These are phyloP conservation scores for Plantago coronopus DNA, from an alignment of 305 asterid genomes.

Conservation along the genomic window DNA sequence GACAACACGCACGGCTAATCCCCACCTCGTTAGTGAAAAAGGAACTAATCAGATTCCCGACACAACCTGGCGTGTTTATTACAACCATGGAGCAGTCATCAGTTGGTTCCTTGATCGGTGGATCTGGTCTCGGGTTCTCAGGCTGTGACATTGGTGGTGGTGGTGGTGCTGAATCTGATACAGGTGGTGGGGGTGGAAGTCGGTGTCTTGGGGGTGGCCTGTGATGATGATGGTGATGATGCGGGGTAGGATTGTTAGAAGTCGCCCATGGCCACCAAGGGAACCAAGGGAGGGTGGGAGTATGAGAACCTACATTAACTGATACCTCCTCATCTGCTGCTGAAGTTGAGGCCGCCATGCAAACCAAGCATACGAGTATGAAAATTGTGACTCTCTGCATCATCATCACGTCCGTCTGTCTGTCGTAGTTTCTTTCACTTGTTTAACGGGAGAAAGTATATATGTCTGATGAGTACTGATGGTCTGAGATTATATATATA, in stretches of 20 bases:
- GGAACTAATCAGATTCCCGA: conserved; percentile 9
- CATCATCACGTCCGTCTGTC: too few relatives aligned
- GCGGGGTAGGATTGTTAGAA: neutral
- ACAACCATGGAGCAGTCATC: conserved; percentile 23
- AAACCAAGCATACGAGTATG: too few relatives aligned
- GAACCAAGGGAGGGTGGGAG: too few relatives aligned
- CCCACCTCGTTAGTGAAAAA: neutral
- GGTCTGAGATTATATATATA: too few relatives aligned
- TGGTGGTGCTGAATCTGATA: neutral
- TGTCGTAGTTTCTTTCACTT: too few relatives aligned
- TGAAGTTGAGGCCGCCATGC: too few relatives aligned
- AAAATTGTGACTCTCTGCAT: too few relatives aligned
- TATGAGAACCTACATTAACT: neutral
- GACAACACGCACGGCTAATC: conserved; percentile 21
- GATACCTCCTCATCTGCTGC: neutral
- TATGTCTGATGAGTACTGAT: too few relatives aligned
- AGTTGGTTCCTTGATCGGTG: too few relatives aligned
- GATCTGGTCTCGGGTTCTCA: neutral
- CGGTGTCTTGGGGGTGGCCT: neutral
- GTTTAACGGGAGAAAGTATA: too few relatives aligned
- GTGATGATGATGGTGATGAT: neutral
- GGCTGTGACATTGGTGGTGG: neutral
- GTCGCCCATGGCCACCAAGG: neutral
- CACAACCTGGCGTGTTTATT: conserved; percentile 21
- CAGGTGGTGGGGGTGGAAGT: neutral